These are phyloP conservation scores for Naganishia albida DNA, from an alignment of 1,284 basidiomycete genomes.

Conservation along the genomic window DNA sequence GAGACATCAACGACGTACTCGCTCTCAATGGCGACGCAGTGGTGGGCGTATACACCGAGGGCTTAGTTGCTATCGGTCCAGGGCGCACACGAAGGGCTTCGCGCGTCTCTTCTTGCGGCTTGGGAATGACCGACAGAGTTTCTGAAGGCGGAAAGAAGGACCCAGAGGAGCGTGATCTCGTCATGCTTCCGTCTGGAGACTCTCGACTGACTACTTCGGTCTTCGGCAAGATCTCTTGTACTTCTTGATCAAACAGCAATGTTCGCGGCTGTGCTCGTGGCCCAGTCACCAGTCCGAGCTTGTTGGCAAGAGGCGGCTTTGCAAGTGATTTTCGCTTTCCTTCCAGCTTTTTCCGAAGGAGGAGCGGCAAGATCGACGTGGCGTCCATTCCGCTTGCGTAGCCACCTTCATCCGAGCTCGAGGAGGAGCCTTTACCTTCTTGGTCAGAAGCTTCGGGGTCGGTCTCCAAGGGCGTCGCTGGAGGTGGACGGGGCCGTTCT, in stretches of 20 bases:
- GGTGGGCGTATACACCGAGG: constrained; percentile 9
- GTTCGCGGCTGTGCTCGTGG: neutral
- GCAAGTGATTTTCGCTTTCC: constrained; percentile 1
- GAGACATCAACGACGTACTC: constrained; percentile 10
- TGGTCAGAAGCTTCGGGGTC: neutral
- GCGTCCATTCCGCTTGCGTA: constrained; percentile 10
- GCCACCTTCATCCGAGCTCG: constrained; percentile 6
- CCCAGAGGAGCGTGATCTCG: neutral
- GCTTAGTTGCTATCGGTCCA: neutral
- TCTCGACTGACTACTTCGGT: neutral
- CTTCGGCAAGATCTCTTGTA: neutral
- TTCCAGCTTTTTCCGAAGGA: constrained; percentile 21
- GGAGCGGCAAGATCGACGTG: neutral
- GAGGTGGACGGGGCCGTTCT: neutral
- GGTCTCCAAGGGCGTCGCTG: neutral
- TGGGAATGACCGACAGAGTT: neutral
- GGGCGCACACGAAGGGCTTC: neutral
- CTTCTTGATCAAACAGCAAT: neutral
- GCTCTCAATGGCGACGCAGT: constrained; percentile 13
- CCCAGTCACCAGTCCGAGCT: neutral
- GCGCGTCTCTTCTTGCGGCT: neutral
- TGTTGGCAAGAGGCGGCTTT: neutral
- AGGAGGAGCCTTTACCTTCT: constrained; percentile 7
- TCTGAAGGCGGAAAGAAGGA: constrained; percentile 12
- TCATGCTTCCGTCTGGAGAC: neutral